A percentile compares a stretch with the other conserved stretches of the same genome.
phyloP scores from a whole-genome alignment of 306 rosid genomes.

The Castanea sativa region DNA sequence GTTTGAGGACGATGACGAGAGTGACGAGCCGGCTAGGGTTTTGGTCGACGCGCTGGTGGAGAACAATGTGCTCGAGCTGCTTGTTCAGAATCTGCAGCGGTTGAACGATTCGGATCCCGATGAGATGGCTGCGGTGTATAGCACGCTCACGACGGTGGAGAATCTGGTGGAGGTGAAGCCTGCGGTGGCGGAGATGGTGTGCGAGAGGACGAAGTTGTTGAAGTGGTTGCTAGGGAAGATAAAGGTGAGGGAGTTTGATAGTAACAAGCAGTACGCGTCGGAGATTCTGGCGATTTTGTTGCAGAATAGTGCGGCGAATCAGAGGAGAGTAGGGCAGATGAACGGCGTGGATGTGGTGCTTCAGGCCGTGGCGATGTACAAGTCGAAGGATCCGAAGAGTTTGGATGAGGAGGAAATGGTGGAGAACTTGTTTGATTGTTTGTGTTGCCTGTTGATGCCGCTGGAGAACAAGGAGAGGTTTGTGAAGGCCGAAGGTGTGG shows the following conservation, averaged over 20 bases:
- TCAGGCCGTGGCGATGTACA: slow-evolving; percentile 96
- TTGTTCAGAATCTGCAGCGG: slow-evolving; percentile 76
- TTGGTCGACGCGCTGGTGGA: slow-evolving; percentile 73
- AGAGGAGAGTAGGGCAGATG: slow-evolving; percentile 87
- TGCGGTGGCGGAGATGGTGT: slow-evolving; percentile 77
- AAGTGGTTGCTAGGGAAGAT: slow-evolving; percentile 92
- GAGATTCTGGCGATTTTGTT: slow-evolving; percentile 86
- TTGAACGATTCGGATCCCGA: slow-evolving; percentile 69
- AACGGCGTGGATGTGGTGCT: slow-evolving; percentile 91
- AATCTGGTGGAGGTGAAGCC: slow-evolving; percentile 92
- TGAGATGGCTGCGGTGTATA: slow-evolving; percentile 64
- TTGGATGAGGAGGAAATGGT: slow-evolving; percentile 90
- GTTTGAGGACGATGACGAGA: slow-evolving; percentile 75
- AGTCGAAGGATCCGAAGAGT: slow-evolving; percentile 85
- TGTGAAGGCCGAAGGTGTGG: slow-evolving; percentile 96
- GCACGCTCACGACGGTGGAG: slow-evolving; percentile 75
- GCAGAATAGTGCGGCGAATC: slow-evolving; percentile 78
- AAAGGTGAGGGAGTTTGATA: slow-evolving; percentile 82
- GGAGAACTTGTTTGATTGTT: slow-evolving; percentile 87
- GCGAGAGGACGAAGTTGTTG: slow-evolving; percentile 75
- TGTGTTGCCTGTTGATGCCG: slow-evolving; percentile 93
- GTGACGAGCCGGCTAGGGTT: slow-evolving; percentile 70
- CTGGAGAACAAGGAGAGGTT: slow-evolving; percentile 93
- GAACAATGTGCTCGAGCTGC: slow-evolving; percentile 70
- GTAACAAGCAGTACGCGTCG: slow-evolving; percentile 88